Base-by-base conservation (phyloP, 2,329 filamentous ascomycete genomes). In the Nigrospora oryzae region DNA sequence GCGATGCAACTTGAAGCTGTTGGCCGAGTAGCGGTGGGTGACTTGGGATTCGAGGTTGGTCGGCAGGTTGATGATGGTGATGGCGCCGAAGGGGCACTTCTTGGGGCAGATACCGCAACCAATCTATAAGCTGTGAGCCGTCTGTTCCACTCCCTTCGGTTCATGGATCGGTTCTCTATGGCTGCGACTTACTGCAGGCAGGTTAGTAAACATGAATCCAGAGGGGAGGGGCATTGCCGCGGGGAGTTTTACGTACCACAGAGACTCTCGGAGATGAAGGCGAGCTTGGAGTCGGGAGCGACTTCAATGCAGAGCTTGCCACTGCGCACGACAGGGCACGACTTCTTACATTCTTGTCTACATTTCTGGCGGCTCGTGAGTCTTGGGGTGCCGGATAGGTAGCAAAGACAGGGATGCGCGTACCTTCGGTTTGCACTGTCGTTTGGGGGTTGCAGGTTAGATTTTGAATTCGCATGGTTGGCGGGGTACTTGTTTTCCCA, bases 41-140 rank as follows among this genome's bases (percentile, higher is more conserved):
- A 98, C 89, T 67, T 97, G 87, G 54, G 86, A 94, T 69, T 98
- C 93, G 68, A 98, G 85, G 71, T 98, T 98, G 66, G 93, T 98
- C 57, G 94, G 93, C 76, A 98, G 74, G 75, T 98, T 98, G 89
- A 98, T 98, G 68, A 98, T 98, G 67, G 91, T 94, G 71, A 98
- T 98, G 59, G 93, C 93, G 63, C 90, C 86, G 69, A 98, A 98
- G 14, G 93, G 93, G 68, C 93, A 98, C 69, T 97, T 97, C 76
- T 98, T 98, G 38, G 91, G 89, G 69, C 94, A 98, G 73, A 98
- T 98, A 83, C 93, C 94, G 64, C 94, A 98, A 68, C 93, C 93
- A n/a, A 42, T 42, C 40, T 42, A 16, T 5, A 15, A n/a, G 15
- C 15, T 36, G 34, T 16, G 11, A 16, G 34, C 10, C 12, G 11